Percentiles rank a stretch among this genome's conserved stretches.
Conservation (phyloP, 768 basidiomycete genomes). For the Pleurotus sapidus region DNA sequence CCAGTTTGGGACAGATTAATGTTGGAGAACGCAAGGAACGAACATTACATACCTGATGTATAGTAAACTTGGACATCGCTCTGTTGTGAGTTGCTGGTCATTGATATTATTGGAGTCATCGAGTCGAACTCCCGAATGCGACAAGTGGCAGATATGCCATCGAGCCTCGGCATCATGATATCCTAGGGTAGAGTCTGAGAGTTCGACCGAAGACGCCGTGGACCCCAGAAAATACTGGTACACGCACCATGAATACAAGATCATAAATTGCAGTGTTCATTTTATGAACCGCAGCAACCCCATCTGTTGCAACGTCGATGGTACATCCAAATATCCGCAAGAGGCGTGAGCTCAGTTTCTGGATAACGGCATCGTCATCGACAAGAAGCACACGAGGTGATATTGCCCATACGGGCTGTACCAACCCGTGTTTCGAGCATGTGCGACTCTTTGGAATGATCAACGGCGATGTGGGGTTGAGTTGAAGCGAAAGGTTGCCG, state of each 20-base stretch:
- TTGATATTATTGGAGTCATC: conserved; percentile 3
- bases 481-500: background rate
- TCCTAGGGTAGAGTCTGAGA: background rate
- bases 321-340: conserved; percentile 5
- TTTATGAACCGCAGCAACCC: conserved; percentile 1
- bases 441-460: background rate
- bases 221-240: too few relatives aligned
- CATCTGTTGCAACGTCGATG: conserved; percentile 2
- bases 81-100: conserved; percentile 4
- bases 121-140: background rate
- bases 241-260: conserved; percentile 7
- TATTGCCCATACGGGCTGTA: conserved; percentile 4
- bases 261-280: conserved; percentile 4
- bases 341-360: conserved; percentile 1
- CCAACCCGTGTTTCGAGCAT: background rate
- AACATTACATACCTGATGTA: background rate
- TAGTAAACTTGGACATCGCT: conserved; percentile 5
- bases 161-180: conserved; percentile 7
- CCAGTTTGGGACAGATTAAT: background rate
- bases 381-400: conserved; percentile 4
- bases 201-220: too few relatives aligned
- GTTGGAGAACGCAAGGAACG: too few relatives aligned
- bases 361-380: conserved; percentile 4
- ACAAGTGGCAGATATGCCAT: conserved; percentile 3
- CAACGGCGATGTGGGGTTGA: background rate